Evolutionary conservation across 257 asterid genomes (phyloP).

Genomic region (Solanum acaule): DNA sequence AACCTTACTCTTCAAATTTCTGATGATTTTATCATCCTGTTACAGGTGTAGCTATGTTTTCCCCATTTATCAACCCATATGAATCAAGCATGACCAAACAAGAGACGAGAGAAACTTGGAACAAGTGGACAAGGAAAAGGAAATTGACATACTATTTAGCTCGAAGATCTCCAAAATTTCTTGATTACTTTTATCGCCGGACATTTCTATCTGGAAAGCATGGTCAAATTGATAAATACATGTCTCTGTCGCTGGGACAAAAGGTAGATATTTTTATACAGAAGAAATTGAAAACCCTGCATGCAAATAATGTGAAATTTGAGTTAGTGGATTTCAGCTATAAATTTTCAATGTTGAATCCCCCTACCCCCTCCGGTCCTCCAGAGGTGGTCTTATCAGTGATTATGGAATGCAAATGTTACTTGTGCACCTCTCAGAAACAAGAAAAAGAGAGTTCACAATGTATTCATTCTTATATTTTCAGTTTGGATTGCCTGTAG

Average conservation of each 20-base stretch:
- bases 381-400: neutral
- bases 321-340: neutral
- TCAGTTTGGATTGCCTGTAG: neutral
- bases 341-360: neutral
- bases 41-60: slow-evolving; percentile 75
- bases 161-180: slow-evolving; percentile 60
- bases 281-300: neutral
- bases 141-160: slow-evolving; percentile 49
- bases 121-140: slow-evolving; percentile 52
- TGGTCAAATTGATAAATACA: slow-evolving; percentile 60
- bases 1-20: neutral
- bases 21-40: neutral
- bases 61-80: slow-evolving; percentile 73
- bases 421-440: neutral
- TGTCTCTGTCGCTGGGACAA: slow-evolving; percentile 52
- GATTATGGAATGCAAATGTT: neutral
- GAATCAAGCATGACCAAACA: slow-evolving; percentile 70
- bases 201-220: slow-evolving; percentile 77
- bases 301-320: neutral
- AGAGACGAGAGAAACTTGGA: slow-evolving; percentile 65
- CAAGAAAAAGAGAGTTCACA: neutral
- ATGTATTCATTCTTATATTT: neutral
- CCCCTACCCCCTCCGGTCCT: neutral
- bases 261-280: slow-evolving; percentile 29
- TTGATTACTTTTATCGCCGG: slow-evolving; percentile 42